Conservation (phyloP, 2,329 filamentous ascomycete species). For the Ophiocordyceps camponoti-rufipedis region DNA sequence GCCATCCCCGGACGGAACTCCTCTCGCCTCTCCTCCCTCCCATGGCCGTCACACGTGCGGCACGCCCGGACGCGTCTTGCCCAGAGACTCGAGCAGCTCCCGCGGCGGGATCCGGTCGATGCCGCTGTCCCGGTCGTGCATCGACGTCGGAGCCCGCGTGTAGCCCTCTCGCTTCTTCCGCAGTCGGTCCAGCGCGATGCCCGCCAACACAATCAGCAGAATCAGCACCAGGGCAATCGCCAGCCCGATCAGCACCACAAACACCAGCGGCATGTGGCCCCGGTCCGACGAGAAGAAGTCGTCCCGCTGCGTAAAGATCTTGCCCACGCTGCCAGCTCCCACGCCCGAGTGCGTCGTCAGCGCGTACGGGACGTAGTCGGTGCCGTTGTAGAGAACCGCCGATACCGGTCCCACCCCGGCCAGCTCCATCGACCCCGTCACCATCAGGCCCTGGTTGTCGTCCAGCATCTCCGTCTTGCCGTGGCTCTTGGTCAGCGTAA, state of each 20-base stretch:
- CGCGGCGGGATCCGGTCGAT: constrained; percentile 42
- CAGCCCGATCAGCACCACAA: constrained; percentile 64
- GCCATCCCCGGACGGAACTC: neutral
- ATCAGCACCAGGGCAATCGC: constrained; percentile 62
- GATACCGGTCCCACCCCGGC: constrained; percentile 65
- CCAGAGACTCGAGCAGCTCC: constrained; percentile 37
- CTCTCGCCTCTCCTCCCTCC: neutral
- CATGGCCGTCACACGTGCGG: constrained; percentile 27
- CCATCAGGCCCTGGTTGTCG: constrained; percentile 51
- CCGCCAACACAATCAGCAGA: constrained; percentile 58
- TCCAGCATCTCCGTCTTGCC: constrained; percentile 43
- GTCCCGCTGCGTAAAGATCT: constrained; percentile 66
- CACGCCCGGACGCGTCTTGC: constrained; percentile 23
- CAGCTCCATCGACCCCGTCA: constrained; percentile 69
- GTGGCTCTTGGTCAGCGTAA: constrained; percentile 54
- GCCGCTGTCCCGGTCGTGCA: constrained; percentile 39
- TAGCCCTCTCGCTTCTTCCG: constrained; percentile 68
- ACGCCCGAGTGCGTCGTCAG: constrained; percentile 53
- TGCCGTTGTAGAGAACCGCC: constrained; percentile 77
- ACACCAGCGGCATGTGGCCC: constrained; percentile 49
- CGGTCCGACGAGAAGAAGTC: constrained; percentile 50
- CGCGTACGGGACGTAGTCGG: constrained; percentile 57
- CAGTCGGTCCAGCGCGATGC: constrained; percentile 56
- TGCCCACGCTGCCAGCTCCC: constrained; percentile 54
- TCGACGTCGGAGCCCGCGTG: constrained; percentile 51